These are phyloP conservation scores for Crithidia acanthocephali DNA, from an alignment of 208 protist genomes.

Conservation along the genomic window DNA sequence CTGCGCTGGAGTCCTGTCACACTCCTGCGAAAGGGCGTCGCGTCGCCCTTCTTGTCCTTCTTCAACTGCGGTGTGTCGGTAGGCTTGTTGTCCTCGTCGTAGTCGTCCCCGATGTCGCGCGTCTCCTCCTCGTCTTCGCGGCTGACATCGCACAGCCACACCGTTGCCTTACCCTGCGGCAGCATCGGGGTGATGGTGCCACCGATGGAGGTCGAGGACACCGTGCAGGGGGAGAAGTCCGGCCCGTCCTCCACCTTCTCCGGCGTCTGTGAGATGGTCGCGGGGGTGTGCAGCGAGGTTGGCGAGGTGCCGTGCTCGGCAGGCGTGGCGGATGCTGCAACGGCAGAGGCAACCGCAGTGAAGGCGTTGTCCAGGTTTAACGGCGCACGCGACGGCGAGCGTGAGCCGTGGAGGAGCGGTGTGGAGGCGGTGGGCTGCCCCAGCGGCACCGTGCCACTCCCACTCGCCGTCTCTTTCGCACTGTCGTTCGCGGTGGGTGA, in stretches of 20 bases:
- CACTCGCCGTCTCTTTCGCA: not conserved
- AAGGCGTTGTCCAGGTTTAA: not conserved
- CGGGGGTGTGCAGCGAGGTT: not conserved
- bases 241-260: not conserved
- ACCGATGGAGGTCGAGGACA: conserved; percentile 3
- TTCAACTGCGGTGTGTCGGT: not conserved
- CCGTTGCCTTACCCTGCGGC: not conserved
- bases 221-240: conserved; percentile 11
- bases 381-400: not conserved
- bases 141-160: conserved; percentile 16
- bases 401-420: not conserved
- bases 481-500: not conserved
- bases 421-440: not conserved
- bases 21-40: no score
- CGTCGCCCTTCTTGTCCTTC: not conserved
- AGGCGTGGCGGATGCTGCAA: not conserved
- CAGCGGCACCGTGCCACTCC: conserved; percentile 1
- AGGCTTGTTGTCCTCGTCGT: not conserved
- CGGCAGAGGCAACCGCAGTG: not conserved
- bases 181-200: not conserved
- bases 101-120: not conserved
- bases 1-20: not conserved
- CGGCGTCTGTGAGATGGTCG: not conserved
- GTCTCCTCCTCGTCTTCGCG: conserved; percentile 4
- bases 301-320: not conserved